These are phyloP conservation scores for Amanita inopinata DNA, from an alignment of 768 basidiomycete genomes.

Conservation along the genomic window DNA sequence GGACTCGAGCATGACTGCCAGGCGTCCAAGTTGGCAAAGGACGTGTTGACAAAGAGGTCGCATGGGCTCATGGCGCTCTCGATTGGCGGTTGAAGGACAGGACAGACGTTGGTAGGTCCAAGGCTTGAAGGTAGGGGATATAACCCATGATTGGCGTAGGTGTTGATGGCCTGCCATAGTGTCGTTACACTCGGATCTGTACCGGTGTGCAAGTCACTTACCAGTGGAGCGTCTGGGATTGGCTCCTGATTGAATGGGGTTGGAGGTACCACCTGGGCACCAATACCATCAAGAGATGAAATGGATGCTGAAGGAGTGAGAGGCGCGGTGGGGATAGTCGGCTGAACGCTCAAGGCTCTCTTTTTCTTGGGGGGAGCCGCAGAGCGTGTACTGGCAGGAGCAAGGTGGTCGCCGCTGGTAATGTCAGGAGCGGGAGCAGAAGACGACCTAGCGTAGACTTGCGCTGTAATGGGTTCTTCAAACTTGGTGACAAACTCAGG, in stretches of 20 bases:
- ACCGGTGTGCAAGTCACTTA: no score
- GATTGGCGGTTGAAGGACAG: not conserved
- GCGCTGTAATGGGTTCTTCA: conserved; percentile 70
- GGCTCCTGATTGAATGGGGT: no score
- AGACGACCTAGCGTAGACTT: conserved; percentile 57
- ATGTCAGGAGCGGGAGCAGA: conserved; percentile 44
- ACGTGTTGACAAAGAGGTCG: not conserved
- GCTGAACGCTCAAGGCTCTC: not conserved
- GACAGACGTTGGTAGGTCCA: not conserved
- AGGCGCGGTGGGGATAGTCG: not conserved
- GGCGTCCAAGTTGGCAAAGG: conserved; percentile 1
- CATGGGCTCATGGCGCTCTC: not conserved
- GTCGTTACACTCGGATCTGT: no score
- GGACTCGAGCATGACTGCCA: conserved; percentile 8
- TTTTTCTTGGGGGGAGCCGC: no score
- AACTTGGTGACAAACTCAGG: conserved; percentile 67
- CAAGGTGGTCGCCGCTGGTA: conserved; percentile 15
- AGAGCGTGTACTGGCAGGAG: no score
- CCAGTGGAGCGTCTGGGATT: no score
- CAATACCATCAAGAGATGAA: not conserved
- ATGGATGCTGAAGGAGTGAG: not conserved
- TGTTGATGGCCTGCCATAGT: no score
- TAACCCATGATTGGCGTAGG: no score
- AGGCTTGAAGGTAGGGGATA: no score
- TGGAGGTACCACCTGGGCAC: not conserved